Percentiles rank a stretch among this genome's conserved stretches.
These are phyloP conservation scores for Hirschfeldia incana DNA, from an alignment of 345 rosid species.

Conservation along the genomic window DNA sequence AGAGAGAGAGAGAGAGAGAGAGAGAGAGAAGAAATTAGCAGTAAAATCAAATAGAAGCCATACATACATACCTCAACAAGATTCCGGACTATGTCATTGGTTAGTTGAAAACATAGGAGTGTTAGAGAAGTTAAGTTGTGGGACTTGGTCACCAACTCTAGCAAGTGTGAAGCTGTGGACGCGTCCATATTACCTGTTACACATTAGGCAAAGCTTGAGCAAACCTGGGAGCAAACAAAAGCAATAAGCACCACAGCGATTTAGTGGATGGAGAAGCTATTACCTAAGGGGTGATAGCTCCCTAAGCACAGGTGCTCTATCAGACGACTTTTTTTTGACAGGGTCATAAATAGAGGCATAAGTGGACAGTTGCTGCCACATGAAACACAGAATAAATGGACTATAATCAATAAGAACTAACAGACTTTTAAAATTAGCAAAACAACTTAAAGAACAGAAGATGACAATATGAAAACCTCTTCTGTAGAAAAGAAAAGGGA, in stretches of 20 bases:
- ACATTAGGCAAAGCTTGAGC: slow-evolving; percentile 35
- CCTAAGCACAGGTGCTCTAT: slow-evolving; percentile 41
- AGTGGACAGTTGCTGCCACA: slow-evolving; percentile 34
- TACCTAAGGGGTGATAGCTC: slow-evolving; percentile 59
- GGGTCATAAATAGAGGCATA: slow-evolving; percentile 52
- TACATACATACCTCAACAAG: slow-evolving; percentile 65
- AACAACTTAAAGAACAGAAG: too few relatives aligned
- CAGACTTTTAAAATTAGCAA: too few relatives aligned
- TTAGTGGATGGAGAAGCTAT: slow-evolving; percentile 14
- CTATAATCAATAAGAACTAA: not conserved
- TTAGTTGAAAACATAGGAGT: slow-evolving; percentile 82
- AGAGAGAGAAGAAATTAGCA: not conserved
- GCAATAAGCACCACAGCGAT: slow-evolving; percentile 18
- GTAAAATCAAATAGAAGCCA: not conserved
- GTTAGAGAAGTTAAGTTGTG: slow-evolving; percentile 70
- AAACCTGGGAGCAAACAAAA: not conserved
- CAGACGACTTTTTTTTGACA: slow-evolving; percentile 58
- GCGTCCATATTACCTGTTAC: not conserved
- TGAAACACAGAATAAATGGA: not conserved
- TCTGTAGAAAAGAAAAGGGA: not conserved
- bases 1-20: too few relatives aligned
- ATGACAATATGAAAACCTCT: too few relatives aligned
- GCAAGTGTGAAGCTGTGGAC: slow-evolving; percentile 30
- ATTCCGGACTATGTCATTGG: slow-evolving; percentile 54
- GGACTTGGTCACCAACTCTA: slow-evolving; percentile 70